Base-by-base conservation (phyloP, 83 land plant species). In the Picea mariana region DNA sequence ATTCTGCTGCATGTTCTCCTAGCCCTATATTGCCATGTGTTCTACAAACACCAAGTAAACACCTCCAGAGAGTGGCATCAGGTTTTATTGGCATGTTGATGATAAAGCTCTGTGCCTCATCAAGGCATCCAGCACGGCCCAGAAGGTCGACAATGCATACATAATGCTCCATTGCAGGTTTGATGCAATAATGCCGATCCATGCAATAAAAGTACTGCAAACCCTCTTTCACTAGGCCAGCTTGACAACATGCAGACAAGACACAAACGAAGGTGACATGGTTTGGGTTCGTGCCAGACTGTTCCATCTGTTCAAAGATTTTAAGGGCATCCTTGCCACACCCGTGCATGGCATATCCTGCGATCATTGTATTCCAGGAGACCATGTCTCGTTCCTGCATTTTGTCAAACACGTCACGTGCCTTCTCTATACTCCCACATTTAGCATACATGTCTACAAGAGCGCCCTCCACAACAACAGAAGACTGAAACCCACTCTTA, bases 351-450 rank as follows among this genome's bases (percentile, higher is more conserved):
- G 67, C 67, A 64, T 64, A 64, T 20, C 67, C 67, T 20, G 67
- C 24, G 67, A 65, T 65, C n/a, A 65, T 65, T 6, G 67, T n/a
- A 23, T 65, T 65, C 67, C 67, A 65, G n/a, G 67, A 65, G 21
- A 65, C 9, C 67, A 65, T 23, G 24, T 65, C 67, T 65, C 9
- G n/a, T 23, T 65, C 6, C n/a, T n/a, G n/a, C n/a, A n/a, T n/a
- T n/a, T n/a, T n/a, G n/a, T n/a, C n/a, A n/a, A n/a, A n/a, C n/a
- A n/a, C n/a, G n/a, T n/a, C n/a, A n/a, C n/a, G n/a, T n/a, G n/a
- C n/a, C n/a, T n/a, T n/a, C n/a, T n/a, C n/a, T n/a, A n/a, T n/a
- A n/a, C n/a, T n/a, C n/a, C n/a, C n/a, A n/a, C n/a, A n/a, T n/a
- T n/a, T n/a, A n/a, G n/a, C n/a, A n/a, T n/a, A n/a, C n/a, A n/a